These are phyloP conservation scores for Exsudoporus frostii DNA, from an alignment of 768 basidiomycete genomes.

Conservation along the genomic window DNA sequence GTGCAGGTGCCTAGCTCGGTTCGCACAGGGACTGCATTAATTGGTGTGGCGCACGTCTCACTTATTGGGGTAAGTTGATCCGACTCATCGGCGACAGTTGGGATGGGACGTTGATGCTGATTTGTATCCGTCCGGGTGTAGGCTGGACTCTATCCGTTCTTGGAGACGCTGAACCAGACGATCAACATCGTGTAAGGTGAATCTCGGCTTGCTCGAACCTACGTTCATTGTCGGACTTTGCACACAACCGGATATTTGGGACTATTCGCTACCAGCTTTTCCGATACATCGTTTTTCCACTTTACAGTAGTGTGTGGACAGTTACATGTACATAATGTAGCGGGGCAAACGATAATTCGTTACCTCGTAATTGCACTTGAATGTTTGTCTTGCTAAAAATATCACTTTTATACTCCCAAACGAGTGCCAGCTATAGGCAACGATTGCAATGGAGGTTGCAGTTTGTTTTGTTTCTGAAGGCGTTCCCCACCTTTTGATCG, in stretches of 20 bases:
- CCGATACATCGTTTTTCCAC: neutral
- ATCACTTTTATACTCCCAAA: too few relatives aligned
- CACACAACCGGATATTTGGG: neutral
- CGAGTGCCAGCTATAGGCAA: too few relatives aligned
- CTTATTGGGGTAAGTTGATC: conserved; percentile 39
- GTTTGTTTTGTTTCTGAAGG: too few relatives aligned
- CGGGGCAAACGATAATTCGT: neutral
- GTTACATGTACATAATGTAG: neutral
- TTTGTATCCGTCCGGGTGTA: conserved; percentile 9
- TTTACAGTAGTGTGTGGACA: neutral
- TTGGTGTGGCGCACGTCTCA: conserved; percentile 36
- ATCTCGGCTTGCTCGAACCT: neutral
- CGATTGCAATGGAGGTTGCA: too few relatives aligned
- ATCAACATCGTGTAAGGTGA: conserved; percentile 19
- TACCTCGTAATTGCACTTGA: neutral
- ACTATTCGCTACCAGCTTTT: neutral
- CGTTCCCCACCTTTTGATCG: neutral
- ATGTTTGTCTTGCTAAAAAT: too few relatives aligned
- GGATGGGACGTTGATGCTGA: neutral
- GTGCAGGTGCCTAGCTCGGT: conserved; percentile 36
- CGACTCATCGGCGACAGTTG: neutral
- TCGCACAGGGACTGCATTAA: conserved; percentile 30
- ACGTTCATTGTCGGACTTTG: neutral
- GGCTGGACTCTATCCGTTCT: conserved; percentile 32
- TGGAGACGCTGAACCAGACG: conserved; percentile 34